Base-by-base conservation (phyloP, 1,284 basidiomycete genomes). In the Tilletia horrida region DNA sequence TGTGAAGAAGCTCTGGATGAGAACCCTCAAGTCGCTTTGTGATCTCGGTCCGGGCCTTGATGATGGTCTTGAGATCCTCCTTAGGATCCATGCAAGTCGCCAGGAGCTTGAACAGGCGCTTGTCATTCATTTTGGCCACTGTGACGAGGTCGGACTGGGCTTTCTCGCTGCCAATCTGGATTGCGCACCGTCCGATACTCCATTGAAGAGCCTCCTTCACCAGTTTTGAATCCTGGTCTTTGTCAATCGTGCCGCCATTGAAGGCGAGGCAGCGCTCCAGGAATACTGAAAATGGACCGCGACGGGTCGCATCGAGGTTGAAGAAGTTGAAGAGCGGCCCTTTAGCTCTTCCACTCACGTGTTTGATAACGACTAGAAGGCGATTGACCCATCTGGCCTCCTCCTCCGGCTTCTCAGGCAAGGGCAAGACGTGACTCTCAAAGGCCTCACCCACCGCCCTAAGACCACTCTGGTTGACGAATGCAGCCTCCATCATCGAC, bases 101-200 rank as follows among this genome's bases (percentile, higher is more conserved):
- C 52, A 95, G 84, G 3, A 94, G 84, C 81, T 90, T 92, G 84
- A 93, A 96, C 11, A 95, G 84, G 62, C 92, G 86, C 23, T 86
- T 86, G 76, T 97, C 93, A 81, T 97, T 97, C 45, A 89, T 83
- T 69, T 90, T 90, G 1, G 93, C 93, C 75, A 98, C 97, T 0
- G 87, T 82, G 23, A 88, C 85, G 25, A 99, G 83, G 76, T 97
- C 93, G 67, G 90, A 90, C 1, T 85, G 83, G 0, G 88, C 90
- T 78, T 91, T 91, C 48, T 87, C 85, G 0, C 87, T 93, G 31
- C 69, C 67, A 14, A 71, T 66, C 29, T 67, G 57, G 1, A 43
- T 57, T 14, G 69, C 68, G 31, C 67, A 68, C 9, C 66, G 44
- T 25, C 64, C 69, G 50, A 76, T 75, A 23, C 68, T 69, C 29